Percentiles rank a stretch among this genome's conserved stretches.
phyloP scores from a whole-genome alignment of 768 basidiomycete species.

The Phanerochaete sordida region DNA sequence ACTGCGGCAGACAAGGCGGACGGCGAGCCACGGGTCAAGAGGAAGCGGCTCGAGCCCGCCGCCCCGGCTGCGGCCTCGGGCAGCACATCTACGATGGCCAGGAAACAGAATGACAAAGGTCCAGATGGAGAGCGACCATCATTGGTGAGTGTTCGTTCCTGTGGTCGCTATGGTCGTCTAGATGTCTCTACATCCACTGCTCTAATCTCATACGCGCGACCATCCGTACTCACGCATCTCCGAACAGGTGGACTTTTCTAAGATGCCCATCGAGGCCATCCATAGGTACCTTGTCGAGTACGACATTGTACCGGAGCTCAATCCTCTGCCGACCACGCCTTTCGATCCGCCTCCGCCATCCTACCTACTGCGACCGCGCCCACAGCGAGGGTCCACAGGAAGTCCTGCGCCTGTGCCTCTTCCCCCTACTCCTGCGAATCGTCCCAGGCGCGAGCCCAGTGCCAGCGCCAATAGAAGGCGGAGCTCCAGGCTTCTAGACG shows the following conservation, averaged over 20 bases:
- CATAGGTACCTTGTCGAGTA: constrained; percentile 73
- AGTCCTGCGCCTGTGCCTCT: constrained; percentile 22
- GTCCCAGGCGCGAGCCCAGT: constrained; percentile 67
- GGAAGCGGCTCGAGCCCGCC: constrained; percentile 61
- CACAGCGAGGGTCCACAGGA: constrained; percentile 39
- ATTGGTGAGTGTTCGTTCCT: constrained; percentile 16
- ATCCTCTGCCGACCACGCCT: constrained; percentile 63
- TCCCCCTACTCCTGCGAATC: constrained; percentile 58
- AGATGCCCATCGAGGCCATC: constrained; percentile 60
- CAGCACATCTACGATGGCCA: constrained; percentile 2
- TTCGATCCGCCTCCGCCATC: constrained; percentile 71
- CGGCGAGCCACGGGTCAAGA: constrained; percentile 71
- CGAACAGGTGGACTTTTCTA: constrained; percentile 71
- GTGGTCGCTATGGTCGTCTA: too few species aligned
- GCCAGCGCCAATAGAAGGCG: constrained; percentile 54
- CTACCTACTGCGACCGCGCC: constrained; percentile 48
- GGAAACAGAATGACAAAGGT: constrained; percentile 7
- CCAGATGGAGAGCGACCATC: constrained; percentile 20
- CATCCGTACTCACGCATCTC: not conserved
- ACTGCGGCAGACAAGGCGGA: constrained; percentile 65
- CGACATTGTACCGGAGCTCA: constrained; percentile 66
- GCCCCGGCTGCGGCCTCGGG: constrained; percentile 16
- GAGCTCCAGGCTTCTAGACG: constrained; percentile 72
- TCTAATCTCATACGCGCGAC: too few species aligned
- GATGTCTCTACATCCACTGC: too few species aligned